These are phyloP conservation scores for Rhizopogon vulgaris DNA, from an alignment of 768 basidiomycete genomes.

Conservation along the genomic window DNA sequence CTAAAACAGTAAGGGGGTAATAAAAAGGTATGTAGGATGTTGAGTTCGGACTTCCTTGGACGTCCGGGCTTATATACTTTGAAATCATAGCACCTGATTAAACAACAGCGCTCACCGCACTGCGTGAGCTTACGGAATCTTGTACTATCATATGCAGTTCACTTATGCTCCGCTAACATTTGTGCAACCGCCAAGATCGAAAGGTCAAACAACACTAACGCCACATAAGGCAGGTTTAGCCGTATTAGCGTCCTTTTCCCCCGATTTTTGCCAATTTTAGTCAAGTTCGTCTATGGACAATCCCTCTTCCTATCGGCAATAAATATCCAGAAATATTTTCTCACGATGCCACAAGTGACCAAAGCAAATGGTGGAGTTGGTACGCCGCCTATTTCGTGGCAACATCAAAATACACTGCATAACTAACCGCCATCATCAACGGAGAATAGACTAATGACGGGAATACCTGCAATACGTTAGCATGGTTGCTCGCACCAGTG, in stretches of 20 bases:
- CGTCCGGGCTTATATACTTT: constrained; percentile 16
- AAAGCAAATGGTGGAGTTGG: background rate
- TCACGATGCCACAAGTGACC: too few relatives aligned
- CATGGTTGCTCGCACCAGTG: background rate
- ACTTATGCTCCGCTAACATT: too few relatives aligned
- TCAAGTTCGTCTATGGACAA: too few relatives aligned
- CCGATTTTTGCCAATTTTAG: too few relatives aligned
- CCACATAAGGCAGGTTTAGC: too few relatives aligned
- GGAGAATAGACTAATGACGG: background rate
- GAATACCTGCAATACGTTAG: background rate
- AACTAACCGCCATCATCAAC: background rate
- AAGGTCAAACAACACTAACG: too few relatives aligned
- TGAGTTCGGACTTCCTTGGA: constrained; percentile 3
- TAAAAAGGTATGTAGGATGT: constrained; percentile 1
- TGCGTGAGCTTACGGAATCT: background rate
- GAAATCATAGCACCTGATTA: background rate
- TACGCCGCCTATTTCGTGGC: background rate
- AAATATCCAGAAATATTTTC: too few relatives aligned
- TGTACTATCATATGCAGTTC: too few relatives aligned
- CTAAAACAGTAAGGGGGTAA: background rate
- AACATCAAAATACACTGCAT: background rate
- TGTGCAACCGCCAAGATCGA: too few relatives aligned
- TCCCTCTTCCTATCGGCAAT: too few relatives aligned
- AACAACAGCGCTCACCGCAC: background rate
- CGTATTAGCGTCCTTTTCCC: too few relatives aligned